These are phyloP conservation scores for Podila epicladia DNA, from an alignment of 192 early-diverging fungal genomes.

Conservation along the genomic window DNA sequence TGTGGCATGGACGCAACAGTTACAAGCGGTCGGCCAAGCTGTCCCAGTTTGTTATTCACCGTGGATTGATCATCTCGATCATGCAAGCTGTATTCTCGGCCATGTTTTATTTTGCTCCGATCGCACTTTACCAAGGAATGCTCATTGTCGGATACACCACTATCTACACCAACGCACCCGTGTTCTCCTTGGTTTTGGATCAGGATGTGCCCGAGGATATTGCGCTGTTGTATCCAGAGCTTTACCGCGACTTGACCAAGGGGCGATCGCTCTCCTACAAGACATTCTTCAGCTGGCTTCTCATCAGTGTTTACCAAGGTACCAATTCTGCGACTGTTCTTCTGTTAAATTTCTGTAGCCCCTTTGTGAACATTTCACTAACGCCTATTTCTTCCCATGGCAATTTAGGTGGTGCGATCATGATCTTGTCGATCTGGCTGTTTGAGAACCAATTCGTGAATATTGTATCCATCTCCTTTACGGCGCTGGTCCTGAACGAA, in stretches of 20 bases:
- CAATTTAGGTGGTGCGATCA: slow-evolving; percentile 80
- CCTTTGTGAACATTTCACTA: background rate
- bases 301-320: slow-evolving; percentile 97
- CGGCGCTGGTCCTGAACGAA: slow-evolving; percentile 93
- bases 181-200: slow-evolving; percentile 95
- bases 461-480: slow-evolving; percentile 96
- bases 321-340: slow-evolving; percentile 23
- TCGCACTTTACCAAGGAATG: slow-evolving; percentile 92
- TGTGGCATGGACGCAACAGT: slow-evolving; percentile 97
- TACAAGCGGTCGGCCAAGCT: slow-evolving; percentile 95
- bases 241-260: slow-evolving; percentile 95
- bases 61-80: slow-evolving; percentile 96
- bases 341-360: too few relatives aligned
- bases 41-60: slow-evolving; percentile 96
- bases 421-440: slow-evolving; percentile 93
- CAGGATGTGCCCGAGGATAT: slow-evolving; percentile 90
- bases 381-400: background rate
- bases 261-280: slow-evolving; percentile 90
- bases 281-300: slow-evolving; percentile 95
- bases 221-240: slow-evolving; percentile 91
- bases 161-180: slow-evolving; percentile 95
- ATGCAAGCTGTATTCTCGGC: slow-evolving; percentile 98
- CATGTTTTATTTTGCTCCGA: slow-evolving; percentile 97
- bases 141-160: slow-evolving; percentile 95
- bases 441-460: slow-evolving; percentile 97